Percentiles rank a stretch among this genome's conserved stretches.
phyloP scores from a whole-genome alignment of 1,284 basidiomycete genomes.

The Sanghuangporus sanghuang region DNA sequence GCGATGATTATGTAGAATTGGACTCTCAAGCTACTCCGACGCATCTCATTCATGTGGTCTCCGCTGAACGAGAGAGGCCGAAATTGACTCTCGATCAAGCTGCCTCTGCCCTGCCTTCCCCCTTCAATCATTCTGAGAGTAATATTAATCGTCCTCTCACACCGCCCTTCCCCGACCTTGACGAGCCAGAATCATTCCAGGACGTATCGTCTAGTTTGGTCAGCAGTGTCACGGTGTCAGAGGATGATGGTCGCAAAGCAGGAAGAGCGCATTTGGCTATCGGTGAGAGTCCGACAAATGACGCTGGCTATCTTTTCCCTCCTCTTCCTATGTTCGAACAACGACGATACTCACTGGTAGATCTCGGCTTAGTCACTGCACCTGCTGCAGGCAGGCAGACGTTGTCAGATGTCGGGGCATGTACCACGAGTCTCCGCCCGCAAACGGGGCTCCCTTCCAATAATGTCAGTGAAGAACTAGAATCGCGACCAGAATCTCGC shows the following conservation, averaged over 20 bases:
- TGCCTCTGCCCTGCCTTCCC: not conserved
- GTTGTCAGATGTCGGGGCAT: not conserved
- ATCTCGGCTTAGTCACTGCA: not conserved
- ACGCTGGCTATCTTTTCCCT: not conserved
- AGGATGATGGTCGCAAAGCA: not conserved
- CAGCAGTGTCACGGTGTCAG: not conserved
- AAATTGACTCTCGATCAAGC: not conserved
- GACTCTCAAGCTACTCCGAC: not conserved
- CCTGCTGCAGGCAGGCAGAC: not conserved
- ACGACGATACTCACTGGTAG: slow-evolving; percentile 9
- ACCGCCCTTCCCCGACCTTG: not conserved
- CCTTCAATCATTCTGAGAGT: not conserved
- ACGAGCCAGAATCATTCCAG: not conserved
- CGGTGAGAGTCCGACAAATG: not conserved
- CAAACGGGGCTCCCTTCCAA: not conserved
- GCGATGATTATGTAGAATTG: too few relatives aligned
- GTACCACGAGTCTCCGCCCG: not conserved
- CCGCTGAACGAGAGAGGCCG: not conserved
- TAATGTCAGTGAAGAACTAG: not conserved
- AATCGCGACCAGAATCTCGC: not conserved
- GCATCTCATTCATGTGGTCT: not conserved
- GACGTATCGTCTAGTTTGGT: too few relatives aligned
- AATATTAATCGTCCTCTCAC: not conserved
- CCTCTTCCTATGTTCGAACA: not conserved
- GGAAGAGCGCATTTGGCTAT: not conserved